Conservation (phyloP, 768 basidiomycete genomes). For the Pholiota molesta region DNA sequence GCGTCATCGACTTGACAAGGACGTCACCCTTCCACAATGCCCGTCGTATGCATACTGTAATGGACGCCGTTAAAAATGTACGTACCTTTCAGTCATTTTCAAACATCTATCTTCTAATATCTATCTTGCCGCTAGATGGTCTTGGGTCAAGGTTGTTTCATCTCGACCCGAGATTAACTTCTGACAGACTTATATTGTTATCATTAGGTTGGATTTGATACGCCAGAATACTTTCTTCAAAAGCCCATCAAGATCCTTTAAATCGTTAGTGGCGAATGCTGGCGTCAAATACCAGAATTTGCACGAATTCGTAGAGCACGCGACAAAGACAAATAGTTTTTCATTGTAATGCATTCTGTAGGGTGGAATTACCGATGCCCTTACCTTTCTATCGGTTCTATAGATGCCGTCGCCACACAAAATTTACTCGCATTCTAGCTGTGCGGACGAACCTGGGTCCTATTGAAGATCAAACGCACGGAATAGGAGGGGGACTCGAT, state of each 20-base stretch:
- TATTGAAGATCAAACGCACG: not conserved
- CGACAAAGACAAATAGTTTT: not conserved
- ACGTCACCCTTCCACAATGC: conserved; percentile 5
- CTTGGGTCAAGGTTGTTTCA: not conserved
- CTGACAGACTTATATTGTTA: not conserved
- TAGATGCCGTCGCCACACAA: too few relatives aligned
- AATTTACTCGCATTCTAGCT: too few relatives aligned
- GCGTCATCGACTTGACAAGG: not conserved
- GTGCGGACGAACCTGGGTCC: too few relatives aligned
- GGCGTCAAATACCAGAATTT: not conserved
- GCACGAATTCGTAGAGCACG: not conserved
- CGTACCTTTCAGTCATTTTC: not conserved
- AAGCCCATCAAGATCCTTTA: not conserved
- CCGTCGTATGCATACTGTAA: conserved; percentile 5
- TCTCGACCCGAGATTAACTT: not conserved
- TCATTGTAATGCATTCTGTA: too few relatives aligned
- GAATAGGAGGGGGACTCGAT: not conserved
- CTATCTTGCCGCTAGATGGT: conserved; percentile 1
- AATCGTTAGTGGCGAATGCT: not conserved
- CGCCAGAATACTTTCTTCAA: not conserved
- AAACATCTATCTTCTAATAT: not conserved
- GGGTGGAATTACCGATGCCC: too few relatives aligned
- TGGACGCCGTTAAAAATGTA: conserved; percentile 11
- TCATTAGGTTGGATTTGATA: conserved; percentile 2
- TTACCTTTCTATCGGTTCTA: too few relatives aligned